These are phyloP conservation scores for Artemisia tridentata DNA, from an alignment of 129 eudicot species.

Conservation along the genomic window DNA sequence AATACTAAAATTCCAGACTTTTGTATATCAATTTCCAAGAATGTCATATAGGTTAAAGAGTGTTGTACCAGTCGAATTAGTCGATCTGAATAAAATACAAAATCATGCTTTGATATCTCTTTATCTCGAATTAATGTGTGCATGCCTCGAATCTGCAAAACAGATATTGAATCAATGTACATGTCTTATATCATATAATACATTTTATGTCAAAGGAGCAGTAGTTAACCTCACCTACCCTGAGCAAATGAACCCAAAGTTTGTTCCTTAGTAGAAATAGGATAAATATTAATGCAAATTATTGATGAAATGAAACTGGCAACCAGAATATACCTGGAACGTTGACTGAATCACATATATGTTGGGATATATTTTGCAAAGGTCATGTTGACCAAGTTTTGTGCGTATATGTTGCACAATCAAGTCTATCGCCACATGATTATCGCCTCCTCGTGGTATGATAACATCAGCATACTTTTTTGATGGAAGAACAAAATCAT, in stretches of 20 bases:
- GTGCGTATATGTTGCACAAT: slow-evolving; percentile 96
- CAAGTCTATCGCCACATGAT: slow-evolving; percentile 97
- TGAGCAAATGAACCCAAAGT: no score
- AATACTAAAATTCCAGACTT: neutral
- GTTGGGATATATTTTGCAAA: slow-evolving; percentile 90
- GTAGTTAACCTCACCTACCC: slow-evolving; percentile 34
- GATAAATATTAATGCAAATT: slow-evolving; percentile 75
- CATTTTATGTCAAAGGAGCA: neutral
- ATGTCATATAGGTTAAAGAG: slow-evolving; percentile 16
- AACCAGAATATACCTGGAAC: slow-evolving; percentile 71
- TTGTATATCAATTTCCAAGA: neutral
- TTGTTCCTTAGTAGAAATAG: slow-evolving; percentile 50
- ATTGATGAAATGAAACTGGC: slow-evolving; percentile 9
- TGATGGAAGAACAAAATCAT: slow-evolving; percentile 93
- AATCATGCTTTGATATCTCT: slow-evolving; percentile 95
- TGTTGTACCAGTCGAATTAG: slow-evolving; percentile 77
- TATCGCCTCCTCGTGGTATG: slow-evolving; percentile 98
- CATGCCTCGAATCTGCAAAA: slow-evolving; percentile 95
- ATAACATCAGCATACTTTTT: slow-evolving; percentile 98
- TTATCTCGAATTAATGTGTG: slow-evolving; percentile 92
- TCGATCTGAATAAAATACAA: slow-evolving; percentile 92
- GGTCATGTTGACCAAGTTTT: slow-evolving; percentile 98
- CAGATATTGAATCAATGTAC: slow-evolving; percentile 10
- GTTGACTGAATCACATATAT: slow-evolving; percentile 94
- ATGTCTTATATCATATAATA: neutral